Conservation (phyloP, 257 asterid genomes). For the Catharanthus roseus region DNA sequence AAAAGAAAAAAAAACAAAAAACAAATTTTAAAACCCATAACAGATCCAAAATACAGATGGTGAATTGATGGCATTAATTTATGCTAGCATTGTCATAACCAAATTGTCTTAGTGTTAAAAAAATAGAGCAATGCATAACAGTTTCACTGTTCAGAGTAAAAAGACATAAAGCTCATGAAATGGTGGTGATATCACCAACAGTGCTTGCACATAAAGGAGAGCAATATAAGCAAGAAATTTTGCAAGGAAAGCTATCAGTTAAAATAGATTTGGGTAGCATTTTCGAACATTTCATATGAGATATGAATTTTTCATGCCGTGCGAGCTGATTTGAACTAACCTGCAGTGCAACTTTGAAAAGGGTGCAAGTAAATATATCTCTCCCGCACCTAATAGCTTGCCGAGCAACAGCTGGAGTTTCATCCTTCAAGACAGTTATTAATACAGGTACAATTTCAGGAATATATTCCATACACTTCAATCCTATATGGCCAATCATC, state of each 20-base stretch:
- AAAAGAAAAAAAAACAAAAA: too few species aligned
- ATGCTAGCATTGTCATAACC: neutral
- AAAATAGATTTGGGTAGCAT: neutral
- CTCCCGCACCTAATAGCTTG: constrained; percentile 79
- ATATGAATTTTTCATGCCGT: neutral
- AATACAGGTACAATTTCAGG: constrained; percentile 81
- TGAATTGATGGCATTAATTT: neutral
- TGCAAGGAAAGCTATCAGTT: neutral
- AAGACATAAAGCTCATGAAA: neutral
- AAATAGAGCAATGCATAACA: neutral
- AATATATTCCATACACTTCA: constrained; percentile 62
- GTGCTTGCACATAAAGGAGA: neutral
- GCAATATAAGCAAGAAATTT: neutral
- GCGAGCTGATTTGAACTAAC: constrained; percentile 31
- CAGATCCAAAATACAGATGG: too few species aligned
- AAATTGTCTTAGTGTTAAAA: neutral
- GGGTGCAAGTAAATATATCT: constrained; percentile 65
- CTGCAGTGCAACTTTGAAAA: constrained; percentile 67
- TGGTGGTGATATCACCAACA: neutral
- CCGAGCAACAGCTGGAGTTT: constrained; percentile 86
- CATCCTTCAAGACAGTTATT: constrained; percentile 62
- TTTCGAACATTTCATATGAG: neutral
- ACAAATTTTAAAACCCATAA: too few species aligned
- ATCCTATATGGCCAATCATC: constrained; percentile 74
- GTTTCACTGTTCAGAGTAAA: neutral